These are phyloP conservation scores for Paramecium primaurelia DNA, from an alignment of 73 alveolate genomes.

Conservation along the genomic window DNA sequence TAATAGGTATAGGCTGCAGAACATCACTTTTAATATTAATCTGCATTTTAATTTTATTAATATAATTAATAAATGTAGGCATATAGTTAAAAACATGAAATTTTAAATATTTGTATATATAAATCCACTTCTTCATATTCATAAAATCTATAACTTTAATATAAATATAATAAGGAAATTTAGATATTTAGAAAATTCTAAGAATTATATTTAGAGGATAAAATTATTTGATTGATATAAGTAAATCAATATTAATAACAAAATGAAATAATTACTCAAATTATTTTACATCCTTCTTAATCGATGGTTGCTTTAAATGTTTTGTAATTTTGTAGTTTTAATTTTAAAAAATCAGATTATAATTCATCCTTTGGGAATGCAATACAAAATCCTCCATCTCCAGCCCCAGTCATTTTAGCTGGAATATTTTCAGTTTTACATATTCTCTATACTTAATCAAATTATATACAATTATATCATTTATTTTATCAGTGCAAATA, in stretches of 20 bases:
- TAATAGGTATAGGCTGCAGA: slow-evolving; percentile 12
- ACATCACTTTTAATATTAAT: not conserved
- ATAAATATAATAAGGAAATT: not conserved
- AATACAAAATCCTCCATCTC: slow-evolving; percentile 45
- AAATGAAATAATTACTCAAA: not conserved
- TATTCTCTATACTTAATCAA: not conserved
- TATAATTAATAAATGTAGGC: not conserved
- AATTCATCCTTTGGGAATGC: not conserved
- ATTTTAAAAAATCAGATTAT: not conserved
- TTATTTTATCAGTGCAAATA: not conserved
- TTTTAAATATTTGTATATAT: not conserved
- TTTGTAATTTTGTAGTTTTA: not conserved
- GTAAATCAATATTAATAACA: not conserved
- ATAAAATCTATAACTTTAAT: not conserved
- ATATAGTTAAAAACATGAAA: not conserved
- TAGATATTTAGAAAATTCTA: too few species aligned
- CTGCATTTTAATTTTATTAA: not conserved
- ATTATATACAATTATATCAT: not conserved
- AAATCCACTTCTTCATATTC: not conserved
- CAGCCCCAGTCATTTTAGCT: slow-evolving; percentile 40
- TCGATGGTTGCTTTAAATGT: not conserved
- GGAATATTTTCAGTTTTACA: not conserved
- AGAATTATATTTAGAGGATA: not conserved
- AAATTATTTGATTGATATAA: not conserved
- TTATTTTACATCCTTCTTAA: not conserved